Base-by-base conservation (phyloP, 495 filamentous ascomycete genomes). In the Aspergillus heteromorphus region DNA sequence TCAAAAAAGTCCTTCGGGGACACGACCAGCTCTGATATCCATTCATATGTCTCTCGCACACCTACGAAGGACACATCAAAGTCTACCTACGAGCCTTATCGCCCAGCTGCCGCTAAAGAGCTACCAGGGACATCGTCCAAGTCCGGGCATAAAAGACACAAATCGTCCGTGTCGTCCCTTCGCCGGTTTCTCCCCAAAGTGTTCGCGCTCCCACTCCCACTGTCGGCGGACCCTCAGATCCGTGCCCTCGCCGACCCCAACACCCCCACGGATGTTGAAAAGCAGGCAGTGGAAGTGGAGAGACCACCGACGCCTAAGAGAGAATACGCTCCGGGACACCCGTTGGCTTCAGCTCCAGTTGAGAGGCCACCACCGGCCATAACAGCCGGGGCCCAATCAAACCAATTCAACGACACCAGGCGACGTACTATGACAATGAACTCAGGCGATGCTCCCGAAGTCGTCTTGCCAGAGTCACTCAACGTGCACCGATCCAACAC, bases 171-270 rank as follows among this genome's bases (percentile, higher is more conserved):
- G 0, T 74, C 73, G 0, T 75, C 72, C 4, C 40, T 73, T 11
- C 64, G 65, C 36, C 69, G 65, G 23, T 66, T 74, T 8, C 57
- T 77, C 10, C 72, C 73, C 4, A 77, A 71, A 30, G 34, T 62
- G 0, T 65, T 74, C 14, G 62, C 63, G 1, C 13, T 66, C 1
- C 73, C 68, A 0, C 47, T 66, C 7, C 65, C 71, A 27, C 43
- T 77, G 18, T 74, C 71, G 21, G 62, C 62, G 2, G 73, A 77
- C 40, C 73, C 73, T 25, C 71, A 77, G 40, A 77, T 77, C 40
- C 66, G 64, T 0, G 72, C 73, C 11, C 67, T 77, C 6, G 61
- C 67, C 18, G 65, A 73, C 29, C 60, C 68, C 10, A 65, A 65
- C 43, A 38, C 60, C 20, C 60, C 63, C 4, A 55, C 55, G 1